A percentile compares a stretch with the other conserved stretches of the same genome.
Conservation (phyloP, 306 rosid species). For the Morella rubra region DNA sequence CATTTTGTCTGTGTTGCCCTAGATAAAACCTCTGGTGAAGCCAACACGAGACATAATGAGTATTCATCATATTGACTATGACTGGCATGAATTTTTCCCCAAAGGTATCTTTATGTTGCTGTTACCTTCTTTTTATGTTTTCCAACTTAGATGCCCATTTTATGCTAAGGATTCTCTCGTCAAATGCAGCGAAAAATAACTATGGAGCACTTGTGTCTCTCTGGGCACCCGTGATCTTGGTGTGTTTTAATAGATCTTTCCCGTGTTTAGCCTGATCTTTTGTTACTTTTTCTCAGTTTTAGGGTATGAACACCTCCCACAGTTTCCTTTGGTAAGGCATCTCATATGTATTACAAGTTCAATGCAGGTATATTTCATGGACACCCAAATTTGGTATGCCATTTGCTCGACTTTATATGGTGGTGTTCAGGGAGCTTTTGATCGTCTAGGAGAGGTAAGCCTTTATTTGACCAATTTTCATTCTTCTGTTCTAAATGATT, state of each 20-base stretch:
- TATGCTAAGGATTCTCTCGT: conserved; percentile 31
- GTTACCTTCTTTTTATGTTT: conserved; percentile 24
- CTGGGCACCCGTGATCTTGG: conserved; percentile 84
- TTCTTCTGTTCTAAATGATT: conserved; percentile 10
- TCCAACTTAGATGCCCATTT: conserved; percentile 18
- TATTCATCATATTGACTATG: conserved; percentile 59
- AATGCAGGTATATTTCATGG: conserved; percentile 93
- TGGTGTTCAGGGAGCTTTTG: conserved; percentile 92
- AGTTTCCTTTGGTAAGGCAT: conserved; percentile 22
- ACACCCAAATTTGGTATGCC: conserved; percentile 96
- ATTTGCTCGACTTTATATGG: conserved; percentile 78
- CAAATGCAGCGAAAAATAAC: conserved; percentile 65
- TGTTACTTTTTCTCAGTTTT: conserved; percentile 26
- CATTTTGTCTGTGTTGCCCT: conserved; percentile 23
- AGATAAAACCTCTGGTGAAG: conserved; percentile 86
- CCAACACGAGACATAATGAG: conserved; percentile 90
- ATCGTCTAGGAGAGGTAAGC: conserved; percentile 93
- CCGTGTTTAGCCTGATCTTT: conserved; percentile 24
- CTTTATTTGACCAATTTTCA: conserved; percentile 1
- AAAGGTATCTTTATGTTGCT: conserved; percentile 45
- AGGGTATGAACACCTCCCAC: conserved; percentile 6
- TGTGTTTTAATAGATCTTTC: conserved; percentile 36
- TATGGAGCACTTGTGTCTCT: conserved; percentile 76
- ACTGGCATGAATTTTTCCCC: conserved; percentile 96
- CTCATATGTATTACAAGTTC: conserved; percentile 26